Percentiles rank a stretch among this genome's conserved stretches.
Conservation (phyloP, 192 early-diverging fungal genomes). For the Backusella sp. region DNA sequence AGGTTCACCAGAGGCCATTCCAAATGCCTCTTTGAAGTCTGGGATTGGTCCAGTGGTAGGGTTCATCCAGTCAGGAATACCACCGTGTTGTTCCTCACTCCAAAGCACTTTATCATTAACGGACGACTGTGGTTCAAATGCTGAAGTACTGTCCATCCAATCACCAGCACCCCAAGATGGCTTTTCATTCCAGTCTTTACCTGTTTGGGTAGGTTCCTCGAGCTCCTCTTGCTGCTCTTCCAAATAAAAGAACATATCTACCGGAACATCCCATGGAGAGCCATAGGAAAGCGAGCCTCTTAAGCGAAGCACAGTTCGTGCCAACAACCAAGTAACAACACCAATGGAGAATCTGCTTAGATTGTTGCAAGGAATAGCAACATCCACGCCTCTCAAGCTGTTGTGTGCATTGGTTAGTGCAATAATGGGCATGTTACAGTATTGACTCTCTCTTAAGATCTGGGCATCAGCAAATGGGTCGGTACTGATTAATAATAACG, state of each 20-base stretch:
- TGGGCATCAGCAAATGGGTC: not conserved
- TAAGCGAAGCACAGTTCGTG: not conserved
- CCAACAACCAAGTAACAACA: not conserved
- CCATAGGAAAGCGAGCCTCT: not conserved
- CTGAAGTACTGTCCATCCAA: not conserved
- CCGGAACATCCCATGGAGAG: not conserved
- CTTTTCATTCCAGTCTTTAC: not conserved
- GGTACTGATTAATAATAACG: not conserved
- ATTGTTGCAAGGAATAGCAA: conserved; percentile 7
- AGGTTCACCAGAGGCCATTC: not conserved
- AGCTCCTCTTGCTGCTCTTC: not conserved
- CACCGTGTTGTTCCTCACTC: not conserved
- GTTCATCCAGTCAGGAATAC: not conserved
- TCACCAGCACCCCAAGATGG: not conserved
- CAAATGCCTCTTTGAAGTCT: not conserved
- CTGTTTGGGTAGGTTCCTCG: not conserved
- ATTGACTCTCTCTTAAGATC: not conserved
- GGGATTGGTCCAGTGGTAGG: not conserved
- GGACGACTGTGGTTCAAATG: not conserved
- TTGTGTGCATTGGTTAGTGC: not conserved
- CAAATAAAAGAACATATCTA: not conserved
- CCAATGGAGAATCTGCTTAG: not conserved
- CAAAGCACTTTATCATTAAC: not conserved
- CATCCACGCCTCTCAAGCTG: not conserved
- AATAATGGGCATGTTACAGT: not conserved